Base-by-base conservation (phyloP, 108 stramenopile genomes). In the Nitzschia sp. region DNA sequence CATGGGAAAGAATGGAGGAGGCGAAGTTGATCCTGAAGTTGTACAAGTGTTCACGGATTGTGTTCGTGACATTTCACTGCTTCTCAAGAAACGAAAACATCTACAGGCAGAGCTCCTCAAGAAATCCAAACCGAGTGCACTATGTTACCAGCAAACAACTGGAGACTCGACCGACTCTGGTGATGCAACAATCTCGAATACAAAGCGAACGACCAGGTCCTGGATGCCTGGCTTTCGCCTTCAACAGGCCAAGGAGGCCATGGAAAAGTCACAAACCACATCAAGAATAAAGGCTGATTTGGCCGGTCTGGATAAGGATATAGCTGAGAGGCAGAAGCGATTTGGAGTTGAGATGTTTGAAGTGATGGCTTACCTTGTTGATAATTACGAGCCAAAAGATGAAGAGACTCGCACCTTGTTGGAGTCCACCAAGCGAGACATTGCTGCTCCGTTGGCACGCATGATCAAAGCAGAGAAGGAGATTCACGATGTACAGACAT, bases 311-410 rank as follows among this genome's bases (percentile, higher is more conserved):
- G 64, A 65, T 21, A 65, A 53, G 34, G 64, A 65, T 3, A 51
- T 65, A 22, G 34, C 21, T 8, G 64, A 38, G 10, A 17, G 64
- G 37, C 42, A 65, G 34, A 48, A 65, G 52, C 50, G 20, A 25
- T 65, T 65, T 65, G 64, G 64, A 20, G 34, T 65, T 19, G 51
- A 65, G 11, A 53, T 65, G 50, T 65, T 48, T 26, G 64, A 65
- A 21, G 26, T 48, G 0, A 65, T 65, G 64, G 50, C 42, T 12
- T 65, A 65, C 34, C 50, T 65, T n/a, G 51, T 20, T 19, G 64
- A 65, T 39, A 25, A 65, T 19, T 65, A 65, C 34, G 64, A 65
- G 34, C 51, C 64, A 1, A 34, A 48, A 0, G 64, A 65, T 29
- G 10, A 50, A 22, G 17, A 5, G 34, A 65, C 29, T 3, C 17